Evolutionary conservation across 2,329 filamentous ascomycete species (phyloP), one percentile per base, ranked within the genome.

Genomic region (Lecanicillium sp.): DNA sequence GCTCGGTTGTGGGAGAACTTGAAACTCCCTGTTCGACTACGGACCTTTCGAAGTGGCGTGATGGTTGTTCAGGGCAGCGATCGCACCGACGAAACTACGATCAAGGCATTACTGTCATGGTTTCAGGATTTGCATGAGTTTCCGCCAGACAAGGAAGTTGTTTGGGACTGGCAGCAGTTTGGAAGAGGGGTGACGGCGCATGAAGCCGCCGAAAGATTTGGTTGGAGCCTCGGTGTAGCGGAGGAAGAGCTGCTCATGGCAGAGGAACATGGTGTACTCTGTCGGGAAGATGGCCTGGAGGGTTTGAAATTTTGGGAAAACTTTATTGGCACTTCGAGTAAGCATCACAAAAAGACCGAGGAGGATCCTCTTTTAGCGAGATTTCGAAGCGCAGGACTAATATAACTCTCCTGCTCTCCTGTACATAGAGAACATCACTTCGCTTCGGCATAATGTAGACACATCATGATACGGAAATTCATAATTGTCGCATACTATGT

Each of bases 191-290:
- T 96, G 19, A 95, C 88, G 12, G 87, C 88, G 2, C 85, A 92
- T 54, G 89, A 96, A 54, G 78, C 80, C 0, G 92, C 92, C 0
- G 85, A 94, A 58, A 71, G 78, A 35, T 98, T 98, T 60, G 86
- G 89, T 5, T 98, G 92, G 92, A 96, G 92, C 56, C 83, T 98
- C 7, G 92, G 92, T 8, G 90, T 98, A 16, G 92, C 92, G 2
- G 85, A 83, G 43, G 92, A 96, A 58, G 92, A 98, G 63, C 70
- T 98, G 11, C 85, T 95, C 56, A 95, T 98, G 90, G 89, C 89
- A 0, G 92, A 98, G 59, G 90, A 96, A 57, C 78, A 75, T 40
- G 92, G 92, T 0, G 78, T 80, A 3, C 58, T 98, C 15, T 96
- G 90, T 57, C 80, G 92, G 34, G 92, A 98, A 57, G 89, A 94